Base-by-base conservation (phyloP, 2,329 filamentous ascomycete species). In the Fusarium foetens region DNA sequence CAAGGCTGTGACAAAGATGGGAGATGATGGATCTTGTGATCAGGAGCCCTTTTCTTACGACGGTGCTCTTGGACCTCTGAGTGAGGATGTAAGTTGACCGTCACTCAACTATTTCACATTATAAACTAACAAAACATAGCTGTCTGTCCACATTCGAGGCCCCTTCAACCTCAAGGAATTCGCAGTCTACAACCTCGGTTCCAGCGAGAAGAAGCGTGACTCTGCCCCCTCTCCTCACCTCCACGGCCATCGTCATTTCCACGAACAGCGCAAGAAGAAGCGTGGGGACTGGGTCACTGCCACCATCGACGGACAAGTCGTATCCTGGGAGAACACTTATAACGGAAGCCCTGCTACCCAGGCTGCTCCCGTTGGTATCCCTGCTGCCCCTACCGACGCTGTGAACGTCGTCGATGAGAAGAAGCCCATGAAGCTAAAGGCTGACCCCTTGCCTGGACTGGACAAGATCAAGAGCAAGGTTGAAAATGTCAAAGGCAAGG, bases 141-240 rank as follows among this genome's bases (percentile, higher is more conserved):
- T 94, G 35, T 93, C 92, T 3, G 81, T 93, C 69, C 91, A 94
- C 79, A 86, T 94, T 77, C 90, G 92, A 73, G 93, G 93, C 6
- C 92, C 93, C 3, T 80, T 93, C 74, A 82, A 87, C 42, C 79
- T 95, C 36, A 89, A 89, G 77, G 87, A 93, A 73, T 85, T 94
- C 60, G 93, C 92, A 16, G 90, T 90, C 60, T 95, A 94, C 80
- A 86, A 84, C 49, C 86, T 89, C n/a, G 83, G 83, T 27, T 72
- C 78, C 29, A 77, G 71, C 39, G 73, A 76, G 52, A 77, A 79
- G 75, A 79, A 79, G 53, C 73, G 74, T 25, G 66, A 76, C n/a
- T 59, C 68, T 41, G 58, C 38, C 23, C 75, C 75, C 17, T 77
- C 75, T 23, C 71, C 75, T 49, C 76, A 76, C 43, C 73, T 73